A percentile compares a stretch with the other conserved stretches of the same genome.
Evolutionary conservation across 2,329 filamentous ascomycete genomes (phyloP).

Genomic region (Aspergillus sclerotialis): DNA sequence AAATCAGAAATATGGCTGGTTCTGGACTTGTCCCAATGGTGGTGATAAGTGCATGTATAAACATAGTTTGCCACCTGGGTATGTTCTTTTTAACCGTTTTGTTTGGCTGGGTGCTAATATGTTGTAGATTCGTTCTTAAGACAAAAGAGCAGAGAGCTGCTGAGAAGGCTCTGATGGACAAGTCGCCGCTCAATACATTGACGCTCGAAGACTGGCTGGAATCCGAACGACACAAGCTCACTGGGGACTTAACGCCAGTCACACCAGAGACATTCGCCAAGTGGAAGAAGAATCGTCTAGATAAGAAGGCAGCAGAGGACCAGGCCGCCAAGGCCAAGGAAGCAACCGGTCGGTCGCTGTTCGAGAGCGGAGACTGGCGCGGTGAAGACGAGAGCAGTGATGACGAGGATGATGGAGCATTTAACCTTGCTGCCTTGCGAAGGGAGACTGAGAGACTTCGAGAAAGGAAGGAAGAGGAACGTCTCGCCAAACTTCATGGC

Average conservation of each 20-base stretch:
- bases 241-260: conserved; percentile 84
- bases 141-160: conserved; percentile 94
- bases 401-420: conserved; percentile 48
- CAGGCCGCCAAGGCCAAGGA: conserved; percentile 88
- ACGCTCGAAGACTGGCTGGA: conserved; percentile 97
- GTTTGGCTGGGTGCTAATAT: conserved; percentile 8
- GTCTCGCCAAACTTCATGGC: conserved; percentile 38
- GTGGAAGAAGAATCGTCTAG: conserved; percentile 90
- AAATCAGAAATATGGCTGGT: conserved; percentile 98
- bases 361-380: conserved; percentile 93
- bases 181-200: conserved; percentile 86
- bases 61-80: conserved; percentile 91
- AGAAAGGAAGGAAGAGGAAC: conserved; percentile 70
- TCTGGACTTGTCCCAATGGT: conserved; percentile 95
- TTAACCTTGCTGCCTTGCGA: conserved; percentile 77
- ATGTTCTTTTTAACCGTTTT: conserved; percentile 36
- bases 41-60: conserved; percentile 98
- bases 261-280: conserved; percentile 88
- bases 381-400: conserved; percentile 57
- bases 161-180: conserved; percentile 93
- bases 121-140: conserved; percentile 78
- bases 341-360: conserved; percentile 87
- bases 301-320: conserved; percentile 94
- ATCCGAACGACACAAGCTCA: conserved; percentile 91
- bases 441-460: conserved; percentile 74